Percentiles rank a stretch among this genome's conserved stretches.
Evolutionary conservation across 164 flowering plant species (phyloP).

Genomic region (Piper betle): DNA sequence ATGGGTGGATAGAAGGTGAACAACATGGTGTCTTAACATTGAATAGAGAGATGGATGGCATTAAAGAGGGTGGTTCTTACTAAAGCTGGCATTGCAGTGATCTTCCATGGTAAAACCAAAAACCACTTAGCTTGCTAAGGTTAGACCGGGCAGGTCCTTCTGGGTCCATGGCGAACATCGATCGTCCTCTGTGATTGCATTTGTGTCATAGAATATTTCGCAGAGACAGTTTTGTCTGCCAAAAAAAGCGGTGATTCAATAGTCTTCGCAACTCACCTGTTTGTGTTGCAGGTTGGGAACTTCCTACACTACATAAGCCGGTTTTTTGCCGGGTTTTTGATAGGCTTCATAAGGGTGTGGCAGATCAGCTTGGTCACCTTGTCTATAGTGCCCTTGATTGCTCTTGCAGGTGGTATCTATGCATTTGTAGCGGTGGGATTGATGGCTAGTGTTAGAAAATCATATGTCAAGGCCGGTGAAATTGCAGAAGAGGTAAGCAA

Average conservation of each 20-base stretch:
- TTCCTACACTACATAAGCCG: conserved; percentile 92
- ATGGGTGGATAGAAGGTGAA: neutral
- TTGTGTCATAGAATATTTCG: too few species aligned
- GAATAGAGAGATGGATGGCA: neutral
- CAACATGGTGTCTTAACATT: neutral
- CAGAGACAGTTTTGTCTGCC: neutral
- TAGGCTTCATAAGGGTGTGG: conserved; percentile 86
- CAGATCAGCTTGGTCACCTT: conserved; percentile 89
- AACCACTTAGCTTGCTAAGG: neutral
- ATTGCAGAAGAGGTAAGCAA: conserved; percentile 77
- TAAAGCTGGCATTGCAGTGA: neutral
- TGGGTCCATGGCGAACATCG: neutral
- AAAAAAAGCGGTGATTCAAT: neutral
- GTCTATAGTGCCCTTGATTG: conserved; percentile 87
- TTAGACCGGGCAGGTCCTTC: neutral
- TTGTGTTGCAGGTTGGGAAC: conserved; percentile 59
- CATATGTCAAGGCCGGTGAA: conserved; percentile 86
- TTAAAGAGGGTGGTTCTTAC: neutral
- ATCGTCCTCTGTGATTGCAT: too few species aligned
- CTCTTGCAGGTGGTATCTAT: conserved; percentile 82
- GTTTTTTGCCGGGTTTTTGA: conserved; percentile 62
- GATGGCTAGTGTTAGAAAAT: conserved; percentile 68
- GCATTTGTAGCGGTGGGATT: conserved; percentile 80
- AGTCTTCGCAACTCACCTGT: neutral
- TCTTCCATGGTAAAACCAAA: neutral